phyloP scores from a whole-genome alignment of 2,329 filamentous ascomycete species.

The Kalmusia sp. region DNA sequence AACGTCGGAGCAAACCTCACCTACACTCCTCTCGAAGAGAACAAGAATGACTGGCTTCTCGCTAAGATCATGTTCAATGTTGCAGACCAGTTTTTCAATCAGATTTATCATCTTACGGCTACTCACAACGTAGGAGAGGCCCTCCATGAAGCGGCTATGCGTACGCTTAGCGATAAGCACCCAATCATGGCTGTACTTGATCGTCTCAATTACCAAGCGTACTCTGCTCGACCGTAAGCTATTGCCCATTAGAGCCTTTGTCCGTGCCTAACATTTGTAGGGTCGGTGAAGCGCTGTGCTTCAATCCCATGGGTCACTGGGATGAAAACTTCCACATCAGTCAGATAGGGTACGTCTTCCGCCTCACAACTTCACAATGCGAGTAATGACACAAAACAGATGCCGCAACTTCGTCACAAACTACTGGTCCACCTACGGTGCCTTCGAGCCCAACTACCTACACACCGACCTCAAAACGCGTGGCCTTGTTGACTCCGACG shows the following conservation, averaged over 20 bases:
- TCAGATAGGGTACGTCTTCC: not conserved
- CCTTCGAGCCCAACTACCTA: slow-evolving; percentile 9
- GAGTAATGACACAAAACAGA: not conserved
- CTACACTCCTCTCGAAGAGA: slow-evolving; percentile 5
- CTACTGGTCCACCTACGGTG: slow-evolving; percentile 3
- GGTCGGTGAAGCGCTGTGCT: slow-evolving; percentile 5
- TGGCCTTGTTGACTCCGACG: slow-evolving; percentile 6
- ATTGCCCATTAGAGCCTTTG: not conserved
- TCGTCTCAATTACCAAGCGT: slow-evolving; percentile 6
- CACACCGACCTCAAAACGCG: slow-evolving; percentile 3
- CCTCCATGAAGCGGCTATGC: slow-evolving; percentile 12
- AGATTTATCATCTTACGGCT: slow-evolving; percentile 12
- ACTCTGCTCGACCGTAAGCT: slow-evolving; percentile 6
- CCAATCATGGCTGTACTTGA: slow-evolving; percentile 10
- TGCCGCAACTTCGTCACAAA: slow-evolving; percentile 11
- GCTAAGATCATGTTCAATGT: slow-evolving; percentile 14
- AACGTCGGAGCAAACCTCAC: slow-evolving; percentile 9
- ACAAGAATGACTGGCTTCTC: slow-evolving; percentile 9
- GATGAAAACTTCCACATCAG: slow-evolving; percentile 13
- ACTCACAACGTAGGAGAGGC: slow-evolving; percentile 12
- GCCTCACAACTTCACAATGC: not conserved
- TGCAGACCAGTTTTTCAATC: slow-evolving; percentile 4
- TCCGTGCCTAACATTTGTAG: not conserved
- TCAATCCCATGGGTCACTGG: slow-evolving; percentile 10
- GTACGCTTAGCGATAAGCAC: slow-evolving; percentile 9